These are phyloP conservation scores for Spergularia marina DNA, from an alignment of 148 eudicot species.

Conservation along the genomic window DNA sequence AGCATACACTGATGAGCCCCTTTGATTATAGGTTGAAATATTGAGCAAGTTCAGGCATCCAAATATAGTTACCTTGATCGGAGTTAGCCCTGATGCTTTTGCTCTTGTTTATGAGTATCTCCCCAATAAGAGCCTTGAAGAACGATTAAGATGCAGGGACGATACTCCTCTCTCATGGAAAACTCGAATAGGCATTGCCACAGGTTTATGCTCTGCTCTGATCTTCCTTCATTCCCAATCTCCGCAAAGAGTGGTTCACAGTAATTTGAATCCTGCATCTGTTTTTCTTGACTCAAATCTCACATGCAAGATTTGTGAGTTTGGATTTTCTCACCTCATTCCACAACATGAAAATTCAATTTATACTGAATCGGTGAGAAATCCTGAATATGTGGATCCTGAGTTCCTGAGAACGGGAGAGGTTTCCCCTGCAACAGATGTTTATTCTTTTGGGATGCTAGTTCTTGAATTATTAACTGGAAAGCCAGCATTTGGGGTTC, in stretches of 20 bases:
- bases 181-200: slow-evolving; percentile 69
- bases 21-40: slow-evolving; percentile 54
- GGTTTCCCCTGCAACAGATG: slow-evolving; percentile 55
- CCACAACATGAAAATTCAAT: slow-evolving; percentile 33
- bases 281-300: slow-evolving; percentile 59
- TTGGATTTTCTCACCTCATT: slow-evolving; percentile 45
- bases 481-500: slow-evolving; percentile 41
- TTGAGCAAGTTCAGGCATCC: slow-evolving; percentile 80
- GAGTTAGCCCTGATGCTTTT: slow-evolving; percentile 70
- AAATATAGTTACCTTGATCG: slow-evolving; percentile 62
- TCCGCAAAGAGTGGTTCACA: slow-evolving; percentile 59
- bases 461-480: slow-evolving; percentile 62
- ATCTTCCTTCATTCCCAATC: slow-evolving; percentile 68
- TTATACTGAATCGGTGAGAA: slow-evolving; percentile 26
- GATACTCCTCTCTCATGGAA: slow-evolving; percentile 73
- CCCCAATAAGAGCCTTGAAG: slow-evolving; percentile 79
- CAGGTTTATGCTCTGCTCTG: slow-evolving; percentile 72
- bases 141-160: slow-evolving; percentile 57
- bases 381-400: slow-evolving; percentile 55
- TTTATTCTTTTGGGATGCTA: slow-evolving; percentile 74
- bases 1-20: slow-evolving; percentile 6
- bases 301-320: slow-evolving; percentile 60
- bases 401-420: slow-evolving; percentile 51
- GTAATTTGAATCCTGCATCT: slow-evolving; percentile 60
- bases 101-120: slow-evolving; percentile 68